Evolutionary conservation across 768 basidiomycete genomes (phyloP).

Genomic region (Tephrocybe rancida): DNA sequence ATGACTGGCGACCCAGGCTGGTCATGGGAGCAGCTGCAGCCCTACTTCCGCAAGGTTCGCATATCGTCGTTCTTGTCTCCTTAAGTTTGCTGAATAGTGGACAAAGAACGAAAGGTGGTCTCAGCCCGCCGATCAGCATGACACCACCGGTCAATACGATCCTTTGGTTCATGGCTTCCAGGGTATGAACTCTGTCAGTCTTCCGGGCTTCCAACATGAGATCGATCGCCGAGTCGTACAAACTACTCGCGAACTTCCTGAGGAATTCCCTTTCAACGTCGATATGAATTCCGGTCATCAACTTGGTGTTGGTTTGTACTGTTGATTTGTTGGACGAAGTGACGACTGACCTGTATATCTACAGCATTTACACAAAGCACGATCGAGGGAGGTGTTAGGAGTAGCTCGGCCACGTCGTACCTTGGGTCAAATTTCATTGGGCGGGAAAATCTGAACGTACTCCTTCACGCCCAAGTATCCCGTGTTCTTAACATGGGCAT

Average conservation of each 20-base stretch:
- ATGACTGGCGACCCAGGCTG: slow-evolving; percentile 27
- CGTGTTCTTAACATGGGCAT: slow-evolving; percentile 15
- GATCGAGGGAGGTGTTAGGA: slow-evolving; percentile 11
- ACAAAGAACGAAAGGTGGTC: slow-evolving; percentile 28
- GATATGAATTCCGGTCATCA: slow-evolving; percentile 44
- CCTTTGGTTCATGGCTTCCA: slow-evolving; percentile 24
- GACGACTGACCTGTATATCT: not conserved
- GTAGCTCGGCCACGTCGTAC: slow-evolving; percentile 22
- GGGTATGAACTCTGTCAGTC: slow-evolving; percentile 29
- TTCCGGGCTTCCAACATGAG: slow-evolving; percentile 23
- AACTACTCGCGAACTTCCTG: slow-evolving; percentile 32
- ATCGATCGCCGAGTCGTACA: slow-evolving; percentile 35
- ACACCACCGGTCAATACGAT: slow-evolving; percentile 28
- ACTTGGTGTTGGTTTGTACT: slow-evolving; percentile 38
- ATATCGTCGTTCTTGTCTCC: not conserved
- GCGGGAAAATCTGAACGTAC: slow-evolving; percentile 27
- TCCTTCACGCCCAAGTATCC: slow-evolving; percentile 25
- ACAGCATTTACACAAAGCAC: slow-evolving; percentile 16
- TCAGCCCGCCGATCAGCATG: slow-evolving; percentile 28
- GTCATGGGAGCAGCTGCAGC: slow-evolving; percentile 25
- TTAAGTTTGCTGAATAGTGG: not conserved
- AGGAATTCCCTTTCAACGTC: slow-evolving; percentile 38
- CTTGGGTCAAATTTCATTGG: slow-evolving; percentile 17
- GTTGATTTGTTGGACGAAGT: slow-evolving; percentile 2
- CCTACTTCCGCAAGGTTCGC: slow-evolving; percentile 22